phyloP scores from a whole-genome alignment of 129 eudicot species.

The Lonicera japonica region DNA sequence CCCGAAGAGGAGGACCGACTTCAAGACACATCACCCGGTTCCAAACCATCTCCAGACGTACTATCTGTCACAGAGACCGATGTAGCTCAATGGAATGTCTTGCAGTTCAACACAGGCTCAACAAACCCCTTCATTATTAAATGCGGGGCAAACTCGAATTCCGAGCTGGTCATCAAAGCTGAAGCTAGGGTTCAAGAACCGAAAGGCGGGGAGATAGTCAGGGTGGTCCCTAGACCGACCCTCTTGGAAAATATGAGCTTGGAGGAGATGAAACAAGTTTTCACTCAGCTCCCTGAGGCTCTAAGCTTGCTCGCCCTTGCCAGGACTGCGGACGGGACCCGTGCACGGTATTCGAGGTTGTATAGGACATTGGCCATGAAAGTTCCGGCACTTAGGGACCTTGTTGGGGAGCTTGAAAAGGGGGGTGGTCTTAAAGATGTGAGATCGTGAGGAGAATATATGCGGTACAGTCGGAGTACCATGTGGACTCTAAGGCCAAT shows the following conservation, averaged over 20 bases:
- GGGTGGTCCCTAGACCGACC: slow-evolving; percentile 90
- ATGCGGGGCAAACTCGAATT: slow-evolving; percentile 92
- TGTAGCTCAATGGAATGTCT: slow-evolving; percentile 90
- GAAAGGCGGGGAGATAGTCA: slow-evolving; percentile 82
- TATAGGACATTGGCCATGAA: slow-evolving; percentile 96
- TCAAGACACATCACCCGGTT: slow-evolving; percentile 31
- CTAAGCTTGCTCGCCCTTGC: slow-evolving; percentile 82
- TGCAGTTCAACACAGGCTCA: slow-evolving; percentile 92
- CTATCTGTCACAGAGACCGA: slow-evolving; percentile 55
- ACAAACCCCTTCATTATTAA: slow-evolving; percentile 86
- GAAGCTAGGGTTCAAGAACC: slow-evolving; percentile 90
- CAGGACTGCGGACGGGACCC: slow-evolving; percentile 85
- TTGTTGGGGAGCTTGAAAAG: slow-evolving; percentile 94
- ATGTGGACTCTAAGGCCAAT: no score
- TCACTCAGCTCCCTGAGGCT: slow-evolving; percentile 78
- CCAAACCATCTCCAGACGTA: slow-evolving; percentile 30
- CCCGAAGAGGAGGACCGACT: slow-evolving; percentile 74
- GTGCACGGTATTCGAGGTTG: slow-evolving; percentile 87
- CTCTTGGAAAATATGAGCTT: slow-evolving; percentile 72
- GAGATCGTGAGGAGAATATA: slow-evolving; percentile 27
- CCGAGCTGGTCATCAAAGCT: slow-evolving; percentile 92
- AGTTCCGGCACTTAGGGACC: slow-evolving; percentile 90
- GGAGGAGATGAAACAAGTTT: slow-evolving; percentile 77
- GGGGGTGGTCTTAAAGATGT: slow-evolving; percentile 88
- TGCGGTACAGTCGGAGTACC: no score